phyloP scores from a whole-genome alignment of 73 alveolate species.

The Tetrahymena borealis region DNA sequence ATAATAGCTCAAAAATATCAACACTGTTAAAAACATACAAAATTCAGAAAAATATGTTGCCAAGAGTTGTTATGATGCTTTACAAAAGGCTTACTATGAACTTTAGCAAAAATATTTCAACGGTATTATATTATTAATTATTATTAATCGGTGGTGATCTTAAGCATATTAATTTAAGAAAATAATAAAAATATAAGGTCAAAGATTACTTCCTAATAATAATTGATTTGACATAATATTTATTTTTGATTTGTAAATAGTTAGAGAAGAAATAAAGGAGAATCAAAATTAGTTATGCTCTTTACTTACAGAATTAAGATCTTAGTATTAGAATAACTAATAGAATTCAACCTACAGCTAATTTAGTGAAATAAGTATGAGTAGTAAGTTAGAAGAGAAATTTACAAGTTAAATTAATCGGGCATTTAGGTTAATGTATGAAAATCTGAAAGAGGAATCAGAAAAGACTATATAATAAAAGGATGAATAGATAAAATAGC shows the following conservation, averaged over 20 bases:
- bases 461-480: background rate
- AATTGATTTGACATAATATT: background rate
- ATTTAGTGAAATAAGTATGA: background rate
- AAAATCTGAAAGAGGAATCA: background rate
- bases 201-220: too few species aligned
- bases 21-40: background rate
- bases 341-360: background rate
- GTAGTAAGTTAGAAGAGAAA: background rate
- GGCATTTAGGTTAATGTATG: background rate
- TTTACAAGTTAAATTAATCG: background rate
- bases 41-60: background rate
- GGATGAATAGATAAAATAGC: background rate
- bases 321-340: background rate
- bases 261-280: background rate
- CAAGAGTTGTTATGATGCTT: background rate
- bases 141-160: background rate
- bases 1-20: background rate
- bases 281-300: background rate
- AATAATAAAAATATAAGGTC: background rate
- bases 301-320: background rate
- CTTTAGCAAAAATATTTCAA: background rate
- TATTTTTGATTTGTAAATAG: background rate
- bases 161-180: background rate
- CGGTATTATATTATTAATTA: background rate
- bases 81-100: background rate